A percentile compares a stretch with the other conserved stretches of the same genome.
Evolutionary conservation across 768 basidiomycete species (phyloP).

Genomic region (Rhizopogon salebrosus): DNA sequence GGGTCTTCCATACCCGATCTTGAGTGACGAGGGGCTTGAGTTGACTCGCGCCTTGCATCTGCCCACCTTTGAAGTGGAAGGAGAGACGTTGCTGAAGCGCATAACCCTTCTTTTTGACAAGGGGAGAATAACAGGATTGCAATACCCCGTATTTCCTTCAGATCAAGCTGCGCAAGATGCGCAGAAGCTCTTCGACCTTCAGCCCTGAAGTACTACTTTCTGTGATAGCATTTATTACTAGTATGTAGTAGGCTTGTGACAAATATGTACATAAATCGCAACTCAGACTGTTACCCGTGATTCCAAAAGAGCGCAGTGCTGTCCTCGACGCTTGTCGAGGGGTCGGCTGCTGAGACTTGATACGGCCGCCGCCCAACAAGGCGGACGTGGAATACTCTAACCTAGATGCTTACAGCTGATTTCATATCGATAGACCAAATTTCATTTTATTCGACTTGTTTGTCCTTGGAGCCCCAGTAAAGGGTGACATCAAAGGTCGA

Average conservation of each 20-base stretch:
- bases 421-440: too few species aligned
- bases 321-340: neutral
- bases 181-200: neutral
- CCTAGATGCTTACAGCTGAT: too few species aligned
- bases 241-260: neutral
- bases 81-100: conserved; percentile 14
- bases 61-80: conserved; percentile 16
- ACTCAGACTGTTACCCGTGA: neutral
- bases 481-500: too few species aligned
- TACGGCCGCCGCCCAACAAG: too few species aligned
- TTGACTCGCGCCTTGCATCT: conserved; percentile 10
- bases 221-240: neutral
- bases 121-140: conserved; percentile 8
- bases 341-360: too few species aligned
- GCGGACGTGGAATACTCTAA: too few species aligned
- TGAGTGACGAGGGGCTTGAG: conserved; percentile 11
- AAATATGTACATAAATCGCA: neutral
- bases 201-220: neutral
- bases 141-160: conserved; percentile 20
- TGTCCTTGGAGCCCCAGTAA: too few species aligned
- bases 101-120: conserved; percentile 13
- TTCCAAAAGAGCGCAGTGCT: neutral
- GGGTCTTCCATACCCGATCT: conserved; percentile 13
- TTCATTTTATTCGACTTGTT: too few species aligned
- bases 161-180: conserved; percentile 10